Evolutionary conservation across 768 basidiomycete genomes (phyloP), one percentile per base, ranked within the genome.

Genomic region (Boletellus sp.): DNA sequence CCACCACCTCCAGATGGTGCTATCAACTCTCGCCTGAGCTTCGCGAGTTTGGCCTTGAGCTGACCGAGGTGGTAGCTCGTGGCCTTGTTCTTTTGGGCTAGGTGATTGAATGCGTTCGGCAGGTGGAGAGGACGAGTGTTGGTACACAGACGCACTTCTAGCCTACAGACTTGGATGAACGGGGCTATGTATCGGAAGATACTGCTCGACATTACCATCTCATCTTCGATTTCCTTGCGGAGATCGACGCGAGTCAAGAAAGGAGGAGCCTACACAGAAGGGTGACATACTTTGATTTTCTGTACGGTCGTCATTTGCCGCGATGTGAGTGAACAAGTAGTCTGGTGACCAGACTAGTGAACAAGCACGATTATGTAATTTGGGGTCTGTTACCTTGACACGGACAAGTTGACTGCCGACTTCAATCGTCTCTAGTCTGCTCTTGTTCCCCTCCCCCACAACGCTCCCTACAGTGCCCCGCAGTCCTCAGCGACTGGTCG

Each of bases 1-100:
- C 94, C 94, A 10, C 91, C 85, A 19, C 90, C 78, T 17, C 78
- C 69, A 4, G 87, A 74, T 0, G 89, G 84, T 10, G 81, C 76
- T 58, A 99, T 93, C 47, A 99, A 82, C 66, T 99, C 96, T 50
- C 96, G 82, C 54, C 92, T 80, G 40, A 98, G 86, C 68, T 99
- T 99, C 43, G 96, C 96, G 45, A 99, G 84, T 69, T 99, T 99
- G 49, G 96, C 95, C 70, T 97, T 97, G 67, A 97, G 84, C 74
- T 94, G 91, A 46, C 94, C 94, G 52, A 96, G 73, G 74, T 95
- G 94, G 70, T 94, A 94, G 74, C 90, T 92, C 58, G 90, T 92
- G 74, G 90, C 90, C 82, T 93, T 93, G 72, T 93, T 93, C 71
- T 93, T 93, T 78, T 93, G 90, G 64, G 90, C 90, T 93, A 69